Evolutionary conservation across 331 rosid species (phyloP).

Genomic region (Quercus phellos): DNA sequence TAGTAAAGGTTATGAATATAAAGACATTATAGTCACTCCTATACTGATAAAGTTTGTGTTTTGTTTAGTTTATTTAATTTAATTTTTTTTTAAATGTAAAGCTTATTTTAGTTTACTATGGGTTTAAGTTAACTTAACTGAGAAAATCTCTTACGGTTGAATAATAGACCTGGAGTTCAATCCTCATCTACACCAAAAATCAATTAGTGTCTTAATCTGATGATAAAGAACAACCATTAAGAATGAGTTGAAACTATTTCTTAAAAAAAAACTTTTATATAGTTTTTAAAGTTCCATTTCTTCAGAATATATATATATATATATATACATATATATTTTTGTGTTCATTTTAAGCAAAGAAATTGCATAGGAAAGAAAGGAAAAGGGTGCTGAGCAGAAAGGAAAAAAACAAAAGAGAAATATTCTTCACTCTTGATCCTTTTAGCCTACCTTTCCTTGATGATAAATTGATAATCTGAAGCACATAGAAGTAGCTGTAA

Average conservation of each 20-base stretch:
- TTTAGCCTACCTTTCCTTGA: background rate
- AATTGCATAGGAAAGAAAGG: background rate
- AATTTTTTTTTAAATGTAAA: no score
- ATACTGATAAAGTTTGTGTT: background rate
- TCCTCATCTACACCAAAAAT: rapidly evolving
- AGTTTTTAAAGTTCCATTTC: no score
- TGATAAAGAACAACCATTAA: no score
- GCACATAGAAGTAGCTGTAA: background rate
- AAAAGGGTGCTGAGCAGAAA: no score
- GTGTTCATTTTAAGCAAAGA: background rate
- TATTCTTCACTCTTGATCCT: background rate
- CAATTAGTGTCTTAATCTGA: rapidly evolving
- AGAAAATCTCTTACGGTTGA: rapidly evolving
- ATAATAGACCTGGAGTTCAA: rapidly evolving
- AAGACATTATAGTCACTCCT: background rate
- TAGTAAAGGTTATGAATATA: background rate
- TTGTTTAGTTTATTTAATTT: no score
- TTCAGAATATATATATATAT: no score
- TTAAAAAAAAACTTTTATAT: no score
- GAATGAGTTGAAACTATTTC: no score
- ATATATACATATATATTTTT: no score
- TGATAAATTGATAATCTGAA: background rate
- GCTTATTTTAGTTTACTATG: no score
- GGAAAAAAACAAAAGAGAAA: no score
- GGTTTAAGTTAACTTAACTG: no score